Base-by-base conservation (phyloP, 169 alveolate species). In the Amoebophrya sp. region DNA sequence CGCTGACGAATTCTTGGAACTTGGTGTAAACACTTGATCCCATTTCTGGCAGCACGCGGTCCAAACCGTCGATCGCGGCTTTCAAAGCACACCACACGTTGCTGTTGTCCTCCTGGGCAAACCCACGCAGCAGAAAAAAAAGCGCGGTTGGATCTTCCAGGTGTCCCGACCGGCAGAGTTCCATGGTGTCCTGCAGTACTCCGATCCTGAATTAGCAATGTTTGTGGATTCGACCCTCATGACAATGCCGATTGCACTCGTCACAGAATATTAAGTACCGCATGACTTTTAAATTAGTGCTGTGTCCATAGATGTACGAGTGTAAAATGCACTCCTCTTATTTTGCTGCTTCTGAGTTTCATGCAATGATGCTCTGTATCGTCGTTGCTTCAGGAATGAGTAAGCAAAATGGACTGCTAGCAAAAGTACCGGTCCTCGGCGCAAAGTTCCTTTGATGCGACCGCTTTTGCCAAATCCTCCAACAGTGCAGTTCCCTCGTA, bases 131-230 rank as follows among this genome's bases (percentile, higher is more conserved):
- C 39, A 66, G 32, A 25, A 12, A 66, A 25, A 66, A 66, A 2
- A 66, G 83, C 83, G 83, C 83, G 7, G 83, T 66, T 25, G 83
- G 83, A 25, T 66, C 83, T 25, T 7, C 32, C 83, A 66, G 35
- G 35, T 66, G 83, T 25, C 83, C 83, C 32, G 32, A 7, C 39
- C 83, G 83, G 35, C 83, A 25, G 10, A 66, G 83, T n/a, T 66
- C 83, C 83, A 66, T 66, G 35, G 83, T 66, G 83, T 66, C 83
- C 83, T 66, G 83, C 12, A 66, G 83, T 2, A 66, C 35, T 25
- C 83, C 83, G 83, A 66, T 66, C 18, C 66, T 47, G 66, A 47
- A 18, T 47, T 7, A 12, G 66, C n/a, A n/a, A n/a, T n/a, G n/a
- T n/a, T n/a, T n/a, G n/a, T n/a, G n/a, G n/a, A n/a, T n/a, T n/a